Evolutionary conservation across 2,329 filamentous ascomycete species (phyloP), one percentile per base, ranked within the genome.

Genomic region (Periglandula ipomoeae): DNA sequence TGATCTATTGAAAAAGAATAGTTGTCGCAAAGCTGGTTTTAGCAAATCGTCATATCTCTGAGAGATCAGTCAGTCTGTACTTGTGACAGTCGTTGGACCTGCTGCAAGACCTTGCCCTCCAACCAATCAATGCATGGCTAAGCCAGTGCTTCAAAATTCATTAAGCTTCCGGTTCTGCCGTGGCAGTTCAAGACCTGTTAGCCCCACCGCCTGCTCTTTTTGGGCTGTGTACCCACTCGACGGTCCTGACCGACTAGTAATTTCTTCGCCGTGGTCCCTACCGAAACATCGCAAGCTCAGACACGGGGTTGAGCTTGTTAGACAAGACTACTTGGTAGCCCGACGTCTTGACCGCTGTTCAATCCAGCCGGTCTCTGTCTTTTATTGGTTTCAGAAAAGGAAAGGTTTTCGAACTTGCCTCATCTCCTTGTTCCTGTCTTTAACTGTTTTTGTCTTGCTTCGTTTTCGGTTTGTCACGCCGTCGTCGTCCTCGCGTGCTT

Each of bases 91-190:
- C 26, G 17, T 7, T 26, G 27, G 7, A 9, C n/a, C n/a, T 32
- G 37, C 37, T 23, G 41, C 26, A 44, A 44, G 41, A 44, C 32
- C n/a, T 44, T 43, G 10, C 23, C 27, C 10, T 23, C 34, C 41
- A 40, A 20, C 49, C 49, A 50, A 50, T 50, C 45, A 50, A 37
- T 24, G 22, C 44, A 32, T 34, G 44, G 9, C 6, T 7, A 19
- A 27, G 41, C 11, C 39, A 3, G 32, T 22, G 6, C 10, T 30
- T 13, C 7, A 26, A 39, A 38, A 43, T 30, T 26, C 13, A 4
- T 26, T 41, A 15, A 19, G 13, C 20, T 32, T 27, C 9, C 8
- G 34, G 23, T 40, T 40, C 23, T 37, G 44, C 34, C 44, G 10
- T 26, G 44, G 34, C 5, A 10, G 15, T 10, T 7, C 20, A 10